phyloP scores from a whole-genome alignment of 2,329 filamentous ascomycete genomes.

The Xylaria sp. region DNA sequence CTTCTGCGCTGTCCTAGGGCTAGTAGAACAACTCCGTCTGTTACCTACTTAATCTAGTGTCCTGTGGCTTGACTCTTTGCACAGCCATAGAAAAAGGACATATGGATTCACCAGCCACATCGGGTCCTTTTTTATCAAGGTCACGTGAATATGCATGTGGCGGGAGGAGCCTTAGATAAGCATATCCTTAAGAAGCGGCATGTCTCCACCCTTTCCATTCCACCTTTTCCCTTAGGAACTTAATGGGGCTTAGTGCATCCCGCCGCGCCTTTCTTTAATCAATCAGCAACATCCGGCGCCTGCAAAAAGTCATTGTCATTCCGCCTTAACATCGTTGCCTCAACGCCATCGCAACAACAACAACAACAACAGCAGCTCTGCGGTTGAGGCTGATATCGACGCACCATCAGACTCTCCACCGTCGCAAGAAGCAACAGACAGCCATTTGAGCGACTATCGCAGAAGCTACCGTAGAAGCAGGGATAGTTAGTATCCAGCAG shows the following conservation, averaged over 20 bases:
- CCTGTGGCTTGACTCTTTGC: no score
- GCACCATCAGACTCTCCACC: not conserved
- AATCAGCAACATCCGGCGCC: conserved; percentile 25
- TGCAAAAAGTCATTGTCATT: conserved; percentile 17
- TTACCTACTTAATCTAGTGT: no score
- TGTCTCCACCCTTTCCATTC: not conserved
- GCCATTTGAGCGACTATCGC: not conserved
- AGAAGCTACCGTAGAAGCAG: conserved; percentile 6
- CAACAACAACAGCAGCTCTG: conserved; percentile 2
- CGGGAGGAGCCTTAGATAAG: not conserved
- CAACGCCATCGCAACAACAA: conserved; percentile 21
- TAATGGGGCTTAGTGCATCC: not conserved
- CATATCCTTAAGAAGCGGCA: not conserved
- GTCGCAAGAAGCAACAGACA: not conserved
- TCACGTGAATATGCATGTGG: not conserved
- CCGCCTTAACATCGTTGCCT: conserved; percentile 2
- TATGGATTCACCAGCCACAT: no score
- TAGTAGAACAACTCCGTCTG: no score
- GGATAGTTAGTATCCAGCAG: not conserved
- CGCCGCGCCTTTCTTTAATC: conserved; percentile 35
- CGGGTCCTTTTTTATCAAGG: not conserved
- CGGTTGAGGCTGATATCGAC: not conserved
- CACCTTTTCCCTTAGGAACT: not conserved
- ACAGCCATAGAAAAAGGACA: no score
- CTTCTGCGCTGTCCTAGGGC: no score